A percentile compares a stretch with the other conserved stretches of the same genome.
phyloP scores from a whole-genome alignment of 306 rosid species.

The Rubus idaeus region DNA sequence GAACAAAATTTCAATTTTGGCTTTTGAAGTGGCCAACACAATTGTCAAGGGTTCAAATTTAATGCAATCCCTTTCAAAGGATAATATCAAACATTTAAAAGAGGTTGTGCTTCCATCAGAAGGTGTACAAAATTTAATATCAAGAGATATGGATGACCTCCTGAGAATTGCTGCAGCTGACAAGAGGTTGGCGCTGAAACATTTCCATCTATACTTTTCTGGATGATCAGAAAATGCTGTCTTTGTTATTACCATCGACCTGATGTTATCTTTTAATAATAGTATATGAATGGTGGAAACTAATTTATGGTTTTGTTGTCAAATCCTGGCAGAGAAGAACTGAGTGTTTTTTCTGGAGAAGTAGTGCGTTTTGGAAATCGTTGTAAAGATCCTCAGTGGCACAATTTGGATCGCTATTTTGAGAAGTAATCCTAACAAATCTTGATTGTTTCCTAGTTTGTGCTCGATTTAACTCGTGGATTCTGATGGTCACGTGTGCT shows the following conservation, averaged over 20 bases:
- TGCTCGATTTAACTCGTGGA: conserved; percentile 20
- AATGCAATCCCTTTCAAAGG: conserved; percentile 97
- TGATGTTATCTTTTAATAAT: conserved; percentile 27
- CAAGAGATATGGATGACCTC: conserved; percentile 86
- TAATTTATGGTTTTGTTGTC: conserved; percentile 33
- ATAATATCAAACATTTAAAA: conserved; percentile 79
- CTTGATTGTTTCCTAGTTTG: conserved; percentile 22
- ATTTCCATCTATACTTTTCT: neutral
- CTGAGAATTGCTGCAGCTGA: conserved; percentile 86
- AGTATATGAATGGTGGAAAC: conserved; percentile 8
- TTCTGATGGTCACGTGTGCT: conserved; percentile 26
- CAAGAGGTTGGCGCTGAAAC: conserved; percentile 68
- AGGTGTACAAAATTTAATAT: conserved; percentile 85
- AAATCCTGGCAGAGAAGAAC: conserved; percentile 83
- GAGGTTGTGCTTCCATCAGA: conserved; percentile 87
- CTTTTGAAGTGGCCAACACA: conserved; percentile 98
- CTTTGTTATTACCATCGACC: conserved; percentile 10
- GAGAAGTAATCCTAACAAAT: conserved; percentile 61
- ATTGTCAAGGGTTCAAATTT: conserved; percentile 91
- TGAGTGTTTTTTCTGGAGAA: conserved; percentile 86
- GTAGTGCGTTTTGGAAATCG: conserved; percentile 99
- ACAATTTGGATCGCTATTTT: conserved; percentile 88
- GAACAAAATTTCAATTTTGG: conserved; percentile 83
- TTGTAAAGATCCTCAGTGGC: conserved; percentile 99
- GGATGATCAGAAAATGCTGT: neutral